Percentiles rank a stretch among this genome's conserved stretches.
phyloP scores from a whole-genome alignment of 768 basidiomycete species.

The Collybia sordida region DNA sequence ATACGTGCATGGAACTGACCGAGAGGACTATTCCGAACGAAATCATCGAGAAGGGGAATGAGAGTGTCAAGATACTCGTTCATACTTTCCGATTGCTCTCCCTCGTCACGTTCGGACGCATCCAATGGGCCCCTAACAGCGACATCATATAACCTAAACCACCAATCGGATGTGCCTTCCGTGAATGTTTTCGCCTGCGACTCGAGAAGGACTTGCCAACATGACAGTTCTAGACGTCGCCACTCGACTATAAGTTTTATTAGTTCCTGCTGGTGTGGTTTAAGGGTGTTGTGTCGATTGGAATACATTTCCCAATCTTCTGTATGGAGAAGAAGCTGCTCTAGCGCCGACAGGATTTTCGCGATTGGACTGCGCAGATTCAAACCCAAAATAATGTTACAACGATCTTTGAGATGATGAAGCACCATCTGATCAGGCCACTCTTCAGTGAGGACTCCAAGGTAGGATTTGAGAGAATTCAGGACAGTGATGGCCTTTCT shows the following conservation, averaged over 20 bases:
- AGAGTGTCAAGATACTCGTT: constrained; percentile 61
- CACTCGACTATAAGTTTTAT: constrained; percentile 81
- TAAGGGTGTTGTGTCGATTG: constrained; percentile 86
- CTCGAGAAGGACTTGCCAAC: constrained; percentile 81
- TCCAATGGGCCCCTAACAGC: constrained; percentile 61
- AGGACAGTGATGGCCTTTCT: constrained; percentile 59
- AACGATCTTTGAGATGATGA: constrained; percentile 77
- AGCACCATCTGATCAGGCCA: constrained; percentile 99
- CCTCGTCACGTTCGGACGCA: constrained; percentile 38
- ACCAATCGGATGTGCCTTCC: constrained; percentile 60
- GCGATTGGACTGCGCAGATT: constrained; percentile 74
- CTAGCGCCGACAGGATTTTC: constrained; percentile 76
- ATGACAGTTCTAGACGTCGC: constrained; percentile 86
- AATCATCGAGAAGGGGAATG: constrained; percentile 79
- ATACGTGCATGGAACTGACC: constrained; percentile 81
- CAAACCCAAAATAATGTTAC: constrained; percentile 61
- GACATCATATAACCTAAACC: constrained; percentile 88
- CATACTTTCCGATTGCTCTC: constrained; percentile 30
- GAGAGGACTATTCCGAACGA: constrained; percentile 70
- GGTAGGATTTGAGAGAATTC: constrained; percentile 45
- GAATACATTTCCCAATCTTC: constrained; percentile 98
- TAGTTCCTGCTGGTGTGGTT: constrained; percentile 60
- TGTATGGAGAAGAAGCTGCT: constrained; percentile 81
- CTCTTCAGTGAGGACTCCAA: constrained; percentile 61
- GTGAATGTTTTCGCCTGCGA: constrained; percentile 63